A percentile compares a stretch with the other conserved stretches of the same genome.
Evolutionary conservation across 225 moss, liverwort and hornwort genomes (phyloP).

Genomic region (Straminergon stramineum): DNA sequence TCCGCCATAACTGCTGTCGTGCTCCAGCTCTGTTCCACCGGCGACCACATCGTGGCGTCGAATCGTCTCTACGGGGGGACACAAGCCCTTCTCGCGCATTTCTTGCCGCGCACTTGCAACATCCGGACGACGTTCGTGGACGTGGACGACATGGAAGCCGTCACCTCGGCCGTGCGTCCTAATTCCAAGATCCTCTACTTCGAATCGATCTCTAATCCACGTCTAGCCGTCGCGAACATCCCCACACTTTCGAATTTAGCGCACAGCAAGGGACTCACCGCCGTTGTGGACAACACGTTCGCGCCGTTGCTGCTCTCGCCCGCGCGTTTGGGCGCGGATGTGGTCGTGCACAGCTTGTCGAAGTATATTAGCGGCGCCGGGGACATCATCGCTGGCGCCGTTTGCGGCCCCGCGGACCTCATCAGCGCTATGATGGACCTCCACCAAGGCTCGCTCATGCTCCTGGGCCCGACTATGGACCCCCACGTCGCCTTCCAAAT

Average conservation of each 20-base stretch:
- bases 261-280: constrained; percentile 43
- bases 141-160: constrained; percentile 41
- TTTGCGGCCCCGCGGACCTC: constrained; percentile 76
- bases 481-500: constrained; percentile 86
- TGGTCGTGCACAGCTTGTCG: constrained; percentile 83
- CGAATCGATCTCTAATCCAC: constrained; percentile 83
- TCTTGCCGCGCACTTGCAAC: constrained; percentile 69
- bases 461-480: constrained; percentile 89
- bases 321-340: constrained; percentile 66
- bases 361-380: constrained; percentile 91
- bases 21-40: constrained; percentile 81
- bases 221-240: constrained; percentile 62
- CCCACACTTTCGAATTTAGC: constrained; percentile 57
- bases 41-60: constrained; percentile 82
- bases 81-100: constrained; percentile 67
- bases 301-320: constrained; percentile 80
- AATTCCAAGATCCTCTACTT: constrained; percentile 79
- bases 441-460: constrained; percentile 78
- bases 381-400: constrained; percentile 85
- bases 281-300: constrained; percentile 87
- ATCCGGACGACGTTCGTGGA: constrained; percentile 79
- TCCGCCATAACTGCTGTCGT: constrained; percentile 68
- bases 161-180: constrained; percentile 33
- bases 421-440: constrained; percentile 84
- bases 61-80: constrained; percentile 82